Conservation (phyloP, 805 yeast species). For the Kuraishia borneana region DNA sequence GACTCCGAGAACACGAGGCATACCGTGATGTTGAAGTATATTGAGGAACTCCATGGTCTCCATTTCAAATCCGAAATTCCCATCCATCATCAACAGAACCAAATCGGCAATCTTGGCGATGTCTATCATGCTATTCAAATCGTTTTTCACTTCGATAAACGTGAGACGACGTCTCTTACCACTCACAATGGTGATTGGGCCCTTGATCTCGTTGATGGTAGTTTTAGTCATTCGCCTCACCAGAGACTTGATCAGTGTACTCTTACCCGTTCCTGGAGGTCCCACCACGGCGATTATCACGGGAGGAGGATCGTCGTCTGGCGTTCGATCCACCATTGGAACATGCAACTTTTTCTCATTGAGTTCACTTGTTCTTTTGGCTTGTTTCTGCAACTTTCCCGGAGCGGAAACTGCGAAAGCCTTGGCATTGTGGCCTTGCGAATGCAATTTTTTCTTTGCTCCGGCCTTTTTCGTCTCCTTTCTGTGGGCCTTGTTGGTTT, state of each 20-base stretch:
- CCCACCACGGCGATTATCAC: constrained; percentile 95
- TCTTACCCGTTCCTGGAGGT: constrained; percentile 97
- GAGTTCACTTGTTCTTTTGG: constrained; percentile 73
- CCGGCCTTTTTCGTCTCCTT: constrained; percentile 27
- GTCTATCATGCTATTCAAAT: constrained; percentile 91
- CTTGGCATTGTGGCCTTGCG: constrained; percentile 76
- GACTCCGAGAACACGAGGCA: constrained; percentile 94
- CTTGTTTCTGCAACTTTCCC: constrained; percentile 73
- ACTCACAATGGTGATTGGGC: constrained; percentile 93
- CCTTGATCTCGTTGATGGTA: constrained; percentile 74
- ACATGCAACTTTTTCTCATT: constrained; percentile 83
- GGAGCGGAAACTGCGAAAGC: constrained; percentile 82
- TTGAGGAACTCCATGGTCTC: constrained; percentile 98
- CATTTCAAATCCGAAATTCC: constrained; percentile 98
- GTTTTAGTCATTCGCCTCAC: constrained; percentile 85
- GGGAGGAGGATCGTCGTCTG: constrained; percentile 97
- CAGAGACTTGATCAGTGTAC: constrained; percentile 82
- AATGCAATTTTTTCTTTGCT: constrained; percentile 70
- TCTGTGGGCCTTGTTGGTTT: constrained; percentile 77
- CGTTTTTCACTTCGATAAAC: constrained; percentile 86
- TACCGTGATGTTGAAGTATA: constrained; percentile 95
- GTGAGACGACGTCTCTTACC: constrained; percentile 91
- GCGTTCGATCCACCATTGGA: constrained; percentile 95
- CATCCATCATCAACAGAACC: constrained; percentile 82
- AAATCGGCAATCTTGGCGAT: constrained; percentile 92